Conservation (phyloP, 129 eudicot genomes). For the Flaveria brownii region DNA sequence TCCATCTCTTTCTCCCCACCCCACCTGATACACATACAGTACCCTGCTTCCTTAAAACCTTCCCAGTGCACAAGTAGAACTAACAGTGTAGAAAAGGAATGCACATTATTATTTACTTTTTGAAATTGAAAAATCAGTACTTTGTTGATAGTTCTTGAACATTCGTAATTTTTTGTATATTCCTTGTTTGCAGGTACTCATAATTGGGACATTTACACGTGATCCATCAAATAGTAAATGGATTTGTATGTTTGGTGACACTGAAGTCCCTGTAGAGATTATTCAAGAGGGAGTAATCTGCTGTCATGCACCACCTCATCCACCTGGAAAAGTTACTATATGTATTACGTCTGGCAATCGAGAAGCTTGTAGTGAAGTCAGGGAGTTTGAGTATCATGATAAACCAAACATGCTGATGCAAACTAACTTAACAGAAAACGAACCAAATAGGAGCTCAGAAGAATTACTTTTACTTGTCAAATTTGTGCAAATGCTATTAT, state of each 20-base stretch:
- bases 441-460: conserved; percentile 48
- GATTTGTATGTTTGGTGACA: conserved; percentile 92
- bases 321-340: conserved; percentile 71
- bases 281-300: conserved; percentile 86
- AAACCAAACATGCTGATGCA: conserved; percentile 35
- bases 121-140: background rate
- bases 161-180: background rate
- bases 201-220: conserved; percentile 80
- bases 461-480: conserved; percentile 71
- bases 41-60: background rate
- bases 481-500: conserved; percentile 64
- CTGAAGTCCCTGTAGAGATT: conserved; percentile 84
- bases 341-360: conserved; percentile 83
- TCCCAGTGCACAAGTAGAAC: background rate
- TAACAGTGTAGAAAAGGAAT: conserved; percentile 8
- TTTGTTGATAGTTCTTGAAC: background rate
- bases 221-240: conserved; percentile 63
- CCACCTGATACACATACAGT: background rate
- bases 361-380: conserved; percentile 91
- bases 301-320: conserved; percentile 74
- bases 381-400: conserved; percentile 83
- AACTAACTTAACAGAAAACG: conserved; percentile 41
- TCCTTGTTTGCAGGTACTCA: conserved; percentile 61
- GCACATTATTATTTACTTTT: background rate
- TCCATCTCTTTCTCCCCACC: background rate